Evolutionary conservation across 176 grass and related monocot species (phyloP), one percentile per base, ranked within the genome.

Genomic region (Raddia guianensis): DNA sequence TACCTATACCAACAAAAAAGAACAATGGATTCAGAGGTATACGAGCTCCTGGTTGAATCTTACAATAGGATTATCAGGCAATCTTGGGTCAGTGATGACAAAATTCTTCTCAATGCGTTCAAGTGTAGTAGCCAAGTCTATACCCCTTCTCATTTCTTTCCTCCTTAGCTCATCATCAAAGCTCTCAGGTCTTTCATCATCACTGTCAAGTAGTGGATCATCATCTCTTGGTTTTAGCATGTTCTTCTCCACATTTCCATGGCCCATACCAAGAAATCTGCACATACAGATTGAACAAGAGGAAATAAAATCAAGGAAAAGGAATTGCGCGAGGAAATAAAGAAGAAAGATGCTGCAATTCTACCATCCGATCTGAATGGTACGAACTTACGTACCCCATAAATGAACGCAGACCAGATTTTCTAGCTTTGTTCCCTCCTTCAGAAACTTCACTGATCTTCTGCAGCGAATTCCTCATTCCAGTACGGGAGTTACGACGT

Each of bases 101-200:
- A 94, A 94, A 75, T 89, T 94, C 68, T 94, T 94, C 68, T 98
- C 95, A 72, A 98, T 98, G 40, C 90, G 88, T 87, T 98, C 95
- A 54, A 98, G 95, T 70, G 92, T 95, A 50, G 95, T 98, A 58
- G 95, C 95, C 51, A 98, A 82, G 82, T 98, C 95, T 66, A 98
- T 98, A 61, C 95, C 95, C 91, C 77, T 92, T 83, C 95, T 98
- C 92, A 98, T 98, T 76, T 98, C 92, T 85, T 91, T 98, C 80
- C 77, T 94, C 68, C 92, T 91, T 15, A 84, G 66, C 12, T 83
- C 83, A 70, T 95, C 80, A 76, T 93, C 92, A 84, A 98, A 93
- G 69, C 92, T 95, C 72, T 98, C 88, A 33, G 83, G 83, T 76
- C 84, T 91, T 75, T 95, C 95, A 70, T 94, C 92, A 61, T 98